phyloP scores from a whole-genome alignment of 139 green algal genomes.

The Axilococcus clingmanii region DNA sequence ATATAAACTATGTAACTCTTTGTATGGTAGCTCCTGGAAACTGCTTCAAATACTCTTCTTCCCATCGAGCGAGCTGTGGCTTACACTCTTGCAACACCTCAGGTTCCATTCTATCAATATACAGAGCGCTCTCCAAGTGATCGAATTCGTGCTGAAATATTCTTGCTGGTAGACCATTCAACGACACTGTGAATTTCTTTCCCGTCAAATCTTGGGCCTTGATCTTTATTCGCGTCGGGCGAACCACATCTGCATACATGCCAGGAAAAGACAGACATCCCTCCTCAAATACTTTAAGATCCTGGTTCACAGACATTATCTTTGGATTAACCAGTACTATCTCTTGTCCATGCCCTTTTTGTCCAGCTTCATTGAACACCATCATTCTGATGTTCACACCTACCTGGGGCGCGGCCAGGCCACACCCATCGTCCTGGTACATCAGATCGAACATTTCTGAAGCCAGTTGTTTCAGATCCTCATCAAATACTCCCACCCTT shows the following conservation, averaged over 20 bases:
- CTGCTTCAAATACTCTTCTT: slow-evolving; percentile 50
- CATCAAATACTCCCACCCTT: slow-evolving; percentile 65
- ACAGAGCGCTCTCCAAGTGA: slow-evolving; percentile 84
- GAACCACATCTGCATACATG: slow-evolving; percentile 66
- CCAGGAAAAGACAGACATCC: slow-evolving; percentile 82
- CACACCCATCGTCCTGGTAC: slow-evolving; percentile 96
- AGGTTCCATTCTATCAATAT: slow-evolving; percentile 70
- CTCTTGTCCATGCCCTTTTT: slow-evolving; percentile 50
- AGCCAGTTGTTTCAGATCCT: slow-evolving; percentile 56
- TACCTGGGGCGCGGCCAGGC: slow-evolving; percentile 90
- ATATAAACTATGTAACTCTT: slow-evolving; percentile 19
- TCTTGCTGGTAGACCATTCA: slow-evolving; percentile 63
- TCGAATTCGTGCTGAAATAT: slow-evolving; percentile 99
- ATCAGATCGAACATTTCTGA: slow-evolving; percentile 92
- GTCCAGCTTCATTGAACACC: slow-evolving; percentile 89
- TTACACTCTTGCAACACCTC: slow-evolving; percentile 39
- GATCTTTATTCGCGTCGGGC: slow-evolving; percentile 61
- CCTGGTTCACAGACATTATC: slow-evolving; percentile 55
- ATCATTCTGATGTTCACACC: slow-evolving; percentile 95
- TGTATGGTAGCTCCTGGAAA: slow-evolving; percentile 51
- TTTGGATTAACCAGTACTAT: slow-evolving; percentile 89
- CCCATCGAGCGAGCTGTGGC: slow-evolving; percentile 43
- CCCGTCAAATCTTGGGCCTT: slow-evolving; percentile 77
- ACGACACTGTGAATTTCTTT: slow-evolving; percentile 32
- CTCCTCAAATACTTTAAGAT: slow-evolving; percentile 53